Base-by-base conservation (phyloP, 2,329 filamentous ascomycete genomes). In the Hymenoscyphus linearis region DNA sequence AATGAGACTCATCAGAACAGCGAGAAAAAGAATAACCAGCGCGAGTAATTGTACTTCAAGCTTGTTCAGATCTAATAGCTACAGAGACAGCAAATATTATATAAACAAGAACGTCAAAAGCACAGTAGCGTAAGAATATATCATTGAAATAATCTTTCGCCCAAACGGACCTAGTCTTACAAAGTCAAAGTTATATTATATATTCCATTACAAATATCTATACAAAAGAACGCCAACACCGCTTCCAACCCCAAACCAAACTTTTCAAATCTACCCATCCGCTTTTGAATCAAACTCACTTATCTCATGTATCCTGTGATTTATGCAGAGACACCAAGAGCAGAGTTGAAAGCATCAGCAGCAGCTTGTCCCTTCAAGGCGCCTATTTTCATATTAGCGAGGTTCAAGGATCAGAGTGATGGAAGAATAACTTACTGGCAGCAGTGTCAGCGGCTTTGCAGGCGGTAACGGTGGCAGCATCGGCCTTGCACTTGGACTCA, bases 271-370 rank as follows among this genome's bases (percentile, higher is more conserved):
- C 52, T 35, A 13, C 52, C 40, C 1, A 47, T 47, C n/a, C 18
- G n/a, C 40, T 25, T 47, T 44, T 44, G 5, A 5, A 31, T 4
- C 31, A 31, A 31, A 1, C 31, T 1, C 10, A 31, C 31, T 31
- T 2, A 31, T 4, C n/a, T 5, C 31, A 31, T 7, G 31, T 9
- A 9, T 22, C 9, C 40, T 44, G n/a, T 22, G 6, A n/a, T 52
- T 52, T 52, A 52, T 34, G 53, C 61, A 54, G 44, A 61, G 34
- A 67, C 65, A 31, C 65, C 65, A 35, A 67, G 64, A 27, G 65
- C 65, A 26, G 62, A 64, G 66, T 76, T 76, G 65, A 74, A 76
- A 13, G 64, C 73, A 63, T 76, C 72, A 6, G 74, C 74, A 7
- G 74, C 70, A 3, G 69, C 70, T 65, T 76, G 74, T 63, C 72